phyloP scores from a whole-genome alignment of 805 yeast genomes.

The Groenewaldozyma salmanticensis region DNA sequence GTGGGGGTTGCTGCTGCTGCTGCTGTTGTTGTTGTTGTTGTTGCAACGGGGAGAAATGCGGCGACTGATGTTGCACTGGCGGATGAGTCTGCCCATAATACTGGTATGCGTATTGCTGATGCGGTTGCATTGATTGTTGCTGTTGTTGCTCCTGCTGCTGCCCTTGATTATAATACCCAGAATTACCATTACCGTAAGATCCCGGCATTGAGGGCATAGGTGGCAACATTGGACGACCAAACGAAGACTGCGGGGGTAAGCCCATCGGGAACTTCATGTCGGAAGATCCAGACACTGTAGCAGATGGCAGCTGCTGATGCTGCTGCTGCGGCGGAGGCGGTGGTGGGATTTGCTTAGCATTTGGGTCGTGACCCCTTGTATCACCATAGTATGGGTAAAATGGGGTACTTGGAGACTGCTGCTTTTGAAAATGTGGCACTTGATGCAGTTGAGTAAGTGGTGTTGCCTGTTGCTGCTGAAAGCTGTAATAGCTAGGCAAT shows the following conservation, averaged over 20 bases:
- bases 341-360: too few relatives aligned
- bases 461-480: not conserved
- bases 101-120: conserved; percentile 13
- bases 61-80: conserved; percentile 10
- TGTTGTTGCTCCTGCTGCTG: conserved; percentile 7
- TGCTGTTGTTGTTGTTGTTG: conserved; percentile 8
- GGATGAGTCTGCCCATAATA: conserved; percentile 3
- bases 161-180: too few relatives aligned
- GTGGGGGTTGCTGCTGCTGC: conserved; percentile 9
- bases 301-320: conserved; percentile 5
- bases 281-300: too few relatives aligned
- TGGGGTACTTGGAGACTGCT: conserved; percentile 2
- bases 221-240: too few relatives aligned
- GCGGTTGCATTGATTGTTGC: conserved; percentile 14
- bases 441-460: not conserved
- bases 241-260: too few relatives aligned
- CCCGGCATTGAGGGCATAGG: too few relatives aligned
- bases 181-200: too few relatives aligned
- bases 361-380: too few relatives aligned
- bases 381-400: not conserved
- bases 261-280: too few relatives aligned
- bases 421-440: not conserved
- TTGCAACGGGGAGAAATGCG: conserved; percentile 7
- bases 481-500: not conserved
- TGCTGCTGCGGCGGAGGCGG: conserved; percentile 1